Conservation (phyloP, 75 land plant genomes). For the Pinus taeda region DNA sequence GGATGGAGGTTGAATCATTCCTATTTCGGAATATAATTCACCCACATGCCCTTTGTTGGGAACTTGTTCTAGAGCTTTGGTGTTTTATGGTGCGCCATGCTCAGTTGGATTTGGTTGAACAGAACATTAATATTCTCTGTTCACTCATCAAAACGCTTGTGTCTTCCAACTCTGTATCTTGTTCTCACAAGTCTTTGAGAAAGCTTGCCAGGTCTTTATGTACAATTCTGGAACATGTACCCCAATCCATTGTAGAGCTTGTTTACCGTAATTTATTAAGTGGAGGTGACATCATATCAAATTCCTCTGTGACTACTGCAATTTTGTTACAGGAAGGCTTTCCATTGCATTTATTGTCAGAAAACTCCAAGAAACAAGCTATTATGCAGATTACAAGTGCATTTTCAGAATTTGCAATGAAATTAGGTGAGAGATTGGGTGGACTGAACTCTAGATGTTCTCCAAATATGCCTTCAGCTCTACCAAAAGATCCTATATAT, state of each 20-base stretch:
- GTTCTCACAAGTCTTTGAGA: constrained; percentile 32
- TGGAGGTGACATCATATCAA: constrained; percentile 25
- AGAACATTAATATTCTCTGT: constrained; percentile 47
- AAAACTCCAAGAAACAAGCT: constrained; percentile 27
- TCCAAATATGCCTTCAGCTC: constrained; percentile 2
- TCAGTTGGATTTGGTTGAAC: constrained; percentile 37
- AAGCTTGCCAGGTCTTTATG: constrained; percentile 72
- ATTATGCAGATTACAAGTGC: constrained; percentile 26
- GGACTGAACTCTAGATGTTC: constrained; percentile 6
- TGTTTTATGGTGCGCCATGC: constrained; percentile 76
- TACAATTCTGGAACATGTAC: constrained; percentile 33
- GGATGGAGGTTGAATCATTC: constrained; percentile 61
- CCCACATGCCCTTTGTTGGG: constrained; percentile 70
- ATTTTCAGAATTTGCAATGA: constrained; percentile 35
- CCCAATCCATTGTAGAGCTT: constrained; percentile 29
- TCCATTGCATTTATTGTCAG: constrained; percentile 54
- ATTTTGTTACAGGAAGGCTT: constrained; percentile 81
- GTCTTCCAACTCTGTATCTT: constrained; percentile 23
- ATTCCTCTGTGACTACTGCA: constrained; percentile 27
- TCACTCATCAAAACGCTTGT: constrained; percentile 39
- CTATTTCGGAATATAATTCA: constrained; percentile 74
- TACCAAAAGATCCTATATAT: constrained; percentile 36
- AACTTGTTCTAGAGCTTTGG: constrained; percentile 81
- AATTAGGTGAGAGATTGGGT: constrained; percentile 9
- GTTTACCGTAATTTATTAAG: constrained; percentile 34